Evolutionary conservation across 306 rosid genomes (phyloP), one percentile per base, ranked within the genome.

Genomic region (Begonia loranthoides): DNA sequence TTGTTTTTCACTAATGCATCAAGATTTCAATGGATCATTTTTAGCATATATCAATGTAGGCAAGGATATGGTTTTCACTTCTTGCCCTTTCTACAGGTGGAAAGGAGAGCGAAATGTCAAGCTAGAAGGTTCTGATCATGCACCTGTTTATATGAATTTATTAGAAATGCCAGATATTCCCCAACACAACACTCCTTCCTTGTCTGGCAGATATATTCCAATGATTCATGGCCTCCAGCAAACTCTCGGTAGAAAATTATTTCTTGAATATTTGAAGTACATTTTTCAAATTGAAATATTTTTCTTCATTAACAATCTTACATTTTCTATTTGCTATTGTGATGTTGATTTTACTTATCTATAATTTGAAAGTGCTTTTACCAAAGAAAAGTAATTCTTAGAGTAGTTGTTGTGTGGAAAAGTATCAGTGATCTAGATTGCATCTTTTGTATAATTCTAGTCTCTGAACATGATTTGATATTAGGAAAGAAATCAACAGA

Each of bases 111-210:
- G 58, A 51, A 76, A 75, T 59, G 17, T 69, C 60, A 90, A 82
- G 63, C 76, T 87, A 41, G 94, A 90, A 80, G 95, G 95, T 52
- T 90, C 97, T 36, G 95, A 90, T 70, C 97, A 90, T 73, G 97
- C 97, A 64, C 95, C 97, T 4, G 92, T 90, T 74, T 78, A 49
- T 66, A 36, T 73, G 50, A 70, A 67, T 54, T 76, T 90, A 17
- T 50, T 60, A 51, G 94, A 78, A 74, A 68, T 86, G 52, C 94
- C 87, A 17, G 73, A 69, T 22, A 68, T 67, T 56, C 55, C 73
- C 56, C 72, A 62, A 54, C 97, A 90, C 63, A 85, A 70, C 62
- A 82, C 94, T 49, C 86, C 95, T 17, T 57, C 82, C 53, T 74
- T 82, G 38, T 90, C 95, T 80, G 73, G 92, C 64, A 78, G 94